Base-by-base conservation (phyloP, 1,139 yeast species). In the Arxiozyma slooffiae region DNA sequence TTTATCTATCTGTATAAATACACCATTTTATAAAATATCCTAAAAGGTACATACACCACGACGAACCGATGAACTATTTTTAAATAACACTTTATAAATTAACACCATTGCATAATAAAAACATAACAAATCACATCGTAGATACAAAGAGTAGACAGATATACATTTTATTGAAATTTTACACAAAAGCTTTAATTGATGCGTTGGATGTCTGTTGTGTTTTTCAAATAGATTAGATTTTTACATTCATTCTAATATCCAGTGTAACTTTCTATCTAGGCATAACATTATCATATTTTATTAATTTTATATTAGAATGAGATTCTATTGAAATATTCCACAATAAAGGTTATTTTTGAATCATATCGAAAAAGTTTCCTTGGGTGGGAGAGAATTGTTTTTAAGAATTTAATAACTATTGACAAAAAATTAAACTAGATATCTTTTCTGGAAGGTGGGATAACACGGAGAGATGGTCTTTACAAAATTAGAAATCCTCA, bases 391-490 rank as follows among this genome's bases (percentile, higher is more conserved):
- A 76, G 96, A 38, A 53, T 92, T 2, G 80, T 85, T 63, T 79
- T 89, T 62, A 85, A 83, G 59, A 88, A 89, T 63, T 64, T 89
- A 30, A 77, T 86, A 1, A 73, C 87, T 22, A 77, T 84, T 11
- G 85, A 88, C 14, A 73, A 80, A n/a, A 46, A 85, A 90, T 67
- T 80, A 80, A 55, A 80, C 95, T 2, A 64, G n/a, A n/a, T 86
- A 1, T 77, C 88, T 7, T 73, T 86, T 1, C 74, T 85, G 22
- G 82, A 82, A 55, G 82, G 90, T 4, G 79, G 80, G 56, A 64
- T 92, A 36, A 86, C 95, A 0, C 92, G 97, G 97, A 67, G 95
- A 53, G 92, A 88, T 65, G 92, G 97, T 97, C 71, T 86, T 50
- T 71, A 71, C 5, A 64, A 71, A 20, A 76, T 81, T 3, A 71